phyloP scores from a whole-genome alignment of 306 rosid genomes.

The Albizia julibrissin region DNA sequence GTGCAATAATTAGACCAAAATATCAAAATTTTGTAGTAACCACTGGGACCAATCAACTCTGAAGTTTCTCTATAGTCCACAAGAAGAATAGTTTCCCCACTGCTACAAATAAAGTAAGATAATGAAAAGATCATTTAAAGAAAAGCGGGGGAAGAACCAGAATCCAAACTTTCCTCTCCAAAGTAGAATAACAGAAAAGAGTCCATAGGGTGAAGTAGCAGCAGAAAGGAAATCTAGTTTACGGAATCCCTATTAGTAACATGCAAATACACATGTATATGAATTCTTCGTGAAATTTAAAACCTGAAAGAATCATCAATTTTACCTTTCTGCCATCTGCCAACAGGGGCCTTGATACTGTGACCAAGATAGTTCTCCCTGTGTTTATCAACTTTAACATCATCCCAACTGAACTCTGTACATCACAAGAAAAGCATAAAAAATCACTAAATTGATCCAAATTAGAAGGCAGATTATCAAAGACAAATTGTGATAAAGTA shows the following conservation, averaged over 20 bases:
- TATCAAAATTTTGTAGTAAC: no score
- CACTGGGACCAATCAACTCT: no score
- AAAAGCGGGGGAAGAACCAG: no score
- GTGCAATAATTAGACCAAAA: no score
- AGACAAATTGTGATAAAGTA: background rate
- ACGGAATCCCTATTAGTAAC: no score
- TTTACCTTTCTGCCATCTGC: slow-evolving; percentile 99
- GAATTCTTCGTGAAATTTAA: background rate
- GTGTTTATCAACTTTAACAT: slow-evolving; percentile 89
- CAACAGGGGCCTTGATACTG: slow-evolving; percentile 94
- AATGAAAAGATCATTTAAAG: no score
- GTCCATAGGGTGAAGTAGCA: no score
- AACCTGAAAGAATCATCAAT: slow-evolving; percentile 14
- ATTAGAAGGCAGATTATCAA: background rate
- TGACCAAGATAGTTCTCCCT: slow-evolving; percentile 93
- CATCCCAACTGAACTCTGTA: slow-evolving; percentile 90
- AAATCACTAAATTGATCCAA: background rate
- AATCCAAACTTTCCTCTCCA: no score
- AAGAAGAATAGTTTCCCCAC: background rate
- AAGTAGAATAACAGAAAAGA: no score
- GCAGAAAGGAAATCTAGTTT: no score
- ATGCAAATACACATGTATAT: no score
- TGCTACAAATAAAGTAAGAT: background rate
- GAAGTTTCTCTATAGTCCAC: no score
- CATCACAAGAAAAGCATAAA: slow-evolving; percentile 34